These are phyloP conservation scores for Millerozyma miso DNA, from an alignment of 805 yeast species.

Conservation along the genomic window DNA sequence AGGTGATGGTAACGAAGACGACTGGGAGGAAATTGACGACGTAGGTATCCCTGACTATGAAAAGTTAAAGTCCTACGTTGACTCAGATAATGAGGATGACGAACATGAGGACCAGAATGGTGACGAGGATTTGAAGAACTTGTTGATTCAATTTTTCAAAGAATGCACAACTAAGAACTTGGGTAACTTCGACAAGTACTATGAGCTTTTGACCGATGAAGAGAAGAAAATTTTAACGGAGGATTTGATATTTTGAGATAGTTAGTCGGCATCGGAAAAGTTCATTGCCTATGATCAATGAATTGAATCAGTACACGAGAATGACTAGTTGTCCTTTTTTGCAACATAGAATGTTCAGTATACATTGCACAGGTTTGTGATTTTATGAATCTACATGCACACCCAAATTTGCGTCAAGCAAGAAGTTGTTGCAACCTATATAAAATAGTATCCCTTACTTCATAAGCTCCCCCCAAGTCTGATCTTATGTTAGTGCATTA, in stretches of 20 bases:
- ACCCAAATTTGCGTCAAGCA: too few species aligned
- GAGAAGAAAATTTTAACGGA: slow-evolving; percentile 55
- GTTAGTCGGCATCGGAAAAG: too few species aligned
- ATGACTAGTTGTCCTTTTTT: too few species aligned
- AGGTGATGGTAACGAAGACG: slow-evolving; percentile 46
- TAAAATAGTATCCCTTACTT: too few species aligned
- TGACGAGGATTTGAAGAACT: slow-evolving; percentile 35
- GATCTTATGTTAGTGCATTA: too few species aligned
- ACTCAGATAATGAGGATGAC: slow-evolving; percentile 39
- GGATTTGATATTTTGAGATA: slow-evolving; percentile 38
- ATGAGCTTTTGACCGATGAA: slow-evolving; percentile 43
- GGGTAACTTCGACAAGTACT: slow-evolving; percentile 50
- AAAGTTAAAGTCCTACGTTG: slow-evolving; percentile 55
- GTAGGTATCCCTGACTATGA: slow-evolving; percentile 60
- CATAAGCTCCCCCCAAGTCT: too few species aligned
- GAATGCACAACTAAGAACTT: slow-evolving; percentile 48
- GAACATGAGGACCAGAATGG: slow-evolving; percentile 25
- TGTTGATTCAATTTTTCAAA: slow-evolving; percentile 50
- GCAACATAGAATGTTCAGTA: too few species aligned
- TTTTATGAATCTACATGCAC: too few species aligned
- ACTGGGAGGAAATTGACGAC: slow-evolving; percentile 77
- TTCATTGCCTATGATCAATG: too few species aligned
- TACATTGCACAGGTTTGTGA: too few species aligned
- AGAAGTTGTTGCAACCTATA: too few species aligned
- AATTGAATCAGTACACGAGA: too few species aligned